Conservation (phyloP, 768 basidiomycete species). For the Clathrus columnatus region DNA sequence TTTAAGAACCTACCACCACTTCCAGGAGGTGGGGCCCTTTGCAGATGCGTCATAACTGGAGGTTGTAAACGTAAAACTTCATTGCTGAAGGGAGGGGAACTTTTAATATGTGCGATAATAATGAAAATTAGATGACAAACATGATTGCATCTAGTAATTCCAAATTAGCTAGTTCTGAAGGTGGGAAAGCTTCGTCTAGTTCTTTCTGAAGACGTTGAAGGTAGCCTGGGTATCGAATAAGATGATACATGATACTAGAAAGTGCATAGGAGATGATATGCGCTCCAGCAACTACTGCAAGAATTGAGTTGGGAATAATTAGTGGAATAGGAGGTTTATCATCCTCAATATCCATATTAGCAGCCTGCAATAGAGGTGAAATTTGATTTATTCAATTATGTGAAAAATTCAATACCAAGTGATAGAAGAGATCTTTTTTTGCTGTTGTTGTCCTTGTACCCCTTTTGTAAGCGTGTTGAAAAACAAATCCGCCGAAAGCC, state of each 20-base stretch:
- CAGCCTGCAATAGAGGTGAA: conserved; percentile 16
- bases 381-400: not conserved
- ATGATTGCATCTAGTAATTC: conserved; percentile 28
- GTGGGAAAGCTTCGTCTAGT: conserved; percentile 21
- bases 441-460: not conserved
- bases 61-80: conserved; percentile 43
- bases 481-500: conserved; percentile 28
- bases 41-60: conserved; percentile 39
- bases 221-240: conserved; percentile 16
- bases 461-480: not conserved
- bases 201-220: conserved; percentile 21
- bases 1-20: conserved; percentile 32
- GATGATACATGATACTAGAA: conserved; percentile 19
- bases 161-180: conserved; percentile 18
- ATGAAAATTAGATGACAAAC: conserved; percentile 18
- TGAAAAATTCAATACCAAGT: conserved; percentile 25
- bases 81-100: conserved; percentile 30
- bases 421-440: conserved; percentile 29
- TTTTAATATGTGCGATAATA: conserved; percentile 23
- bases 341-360: conserved; percentile 26
- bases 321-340: conserved; percentile 27
- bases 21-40: conserved; percentile 30
- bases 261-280: conserved; percentile 22
- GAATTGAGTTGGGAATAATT: conserved; percentile 29
- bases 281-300: conserved; percentile 20